Evolutionary conservation across 495 filamentous ascomycete species (phyloP).

Genomic region (Xylaria intraflava): DNA sequence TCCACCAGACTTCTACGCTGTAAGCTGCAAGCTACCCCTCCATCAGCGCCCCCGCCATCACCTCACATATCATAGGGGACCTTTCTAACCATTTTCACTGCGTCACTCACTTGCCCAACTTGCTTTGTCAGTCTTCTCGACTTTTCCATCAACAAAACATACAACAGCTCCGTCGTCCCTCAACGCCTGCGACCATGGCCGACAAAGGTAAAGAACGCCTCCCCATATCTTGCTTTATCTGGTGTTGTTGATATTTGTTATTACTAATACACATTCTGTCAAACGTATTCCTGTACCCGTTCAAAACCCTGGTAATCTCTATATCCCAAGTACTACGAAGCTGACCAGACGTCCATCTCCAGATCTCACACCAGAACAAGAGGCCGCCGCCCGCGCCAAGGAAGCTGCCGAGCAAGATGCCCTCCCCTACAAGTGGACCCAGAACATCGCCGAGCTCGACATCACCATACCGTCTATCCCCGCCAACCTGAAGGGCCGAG

Average conservation of each 20-base stretch:
- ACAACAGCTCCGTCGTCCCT: neutral
- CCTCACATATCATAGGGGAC: too few relatives aligned
- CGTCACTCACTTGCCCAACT: neutral
- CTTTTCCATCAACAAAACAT: neutral
- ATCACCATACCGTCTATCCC: constrained; percentile 64
- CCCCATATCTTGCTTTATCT: neutral
- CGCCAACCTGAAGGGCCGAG: constrained; percentile 72
- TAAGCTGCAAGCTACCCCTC: too few relatives aligned
- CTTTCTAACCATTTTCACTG: too few relatives aligned
- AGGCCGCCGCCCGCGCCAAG: constrained; percentile 65
- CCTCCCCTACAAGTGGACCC: constrained; percentile 95
- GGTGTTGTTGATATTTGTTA: too few relatives aligned
- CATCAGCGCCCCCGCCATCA: constrained; percentile 3
- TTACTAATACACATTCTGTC: too few relatives aligned
- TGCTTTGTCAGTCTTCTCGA: neutral
- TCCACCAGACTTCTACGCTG: too few relatives aligned
- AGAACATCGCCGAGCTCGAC: constrained; percentile 90
- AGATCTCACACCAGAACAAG: constrained; percentile 52
- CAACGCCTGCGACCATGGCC: neutral
- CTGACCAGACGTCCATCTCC: constrained; percentile 19
- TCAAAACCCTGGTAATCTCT: neutral
- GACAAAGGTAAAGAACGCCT: constrained; percentile 4
- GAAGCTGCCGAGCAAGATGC: constrained; percentile 83
- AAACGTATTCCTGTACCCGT: neutral
- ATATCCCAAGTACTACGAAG: neutral